These are phyloP conservation scores for Pseudognaphalium luteoalbum DNA, from an alignment of 129 eudicot species.

Conservation along the genomic window DNA sequence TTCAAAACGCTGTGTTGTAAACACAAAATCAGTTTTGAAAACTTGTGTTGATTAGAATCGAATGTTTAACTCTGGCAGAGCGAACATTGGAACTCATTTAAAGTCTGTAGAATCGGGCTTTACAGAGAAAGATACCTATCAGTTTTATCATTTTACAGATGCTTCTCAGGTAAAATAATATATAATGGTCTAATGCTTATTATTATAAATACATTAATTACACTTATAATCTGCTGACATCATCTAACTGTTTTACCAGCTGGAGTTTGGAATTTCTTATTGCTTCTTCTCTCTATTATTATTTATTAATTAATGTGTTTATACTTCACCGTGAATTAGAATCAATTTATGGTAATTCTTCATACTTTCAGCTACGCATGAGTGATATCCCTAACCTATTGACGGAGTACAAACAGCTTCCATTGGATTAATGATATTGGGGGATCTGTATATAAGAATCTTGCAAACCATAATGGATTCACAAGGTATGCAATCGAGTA, in stretches of 20 bases:
- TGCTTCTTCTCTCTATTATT: background rate
- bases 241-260: background rate
- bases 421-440: slow-evolving; percentile 34
- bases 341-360: background rate
- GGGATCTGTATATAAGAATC: slow-evolving; percentile 16
- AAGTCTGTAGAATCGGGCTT: slow-evolving; percentile 40
- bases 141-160: slow-evolving; percentile 68
- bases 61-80: slow-evolving; percentile 44
- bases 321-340: background rate
- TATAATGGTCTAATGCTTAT: background rate
- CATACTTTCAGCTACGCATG: slow-evolving; percentile 68
- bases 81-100: slow-evolving; percentile 43
- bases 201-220: background rate
- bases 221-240: background rate
- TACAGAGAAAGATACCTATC: slow-evolving; percentile 41
- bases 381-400: slow-evolving; percentile 64
- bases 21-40: too few species aligned
- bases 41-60: background rate
- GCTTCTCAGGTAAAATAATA: slow-evolving; percentile 63
- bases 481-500: slow-evolving; percentile 23
- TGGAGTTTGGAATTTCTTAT: background rate
- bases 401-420: slow-evolving; percentile 67
- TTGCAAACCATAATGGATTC: slow-evolving; percentile 17
- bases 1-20: too few species aligned
- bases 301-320: background rate